phyloP scores from a whole-genome alignment of 2,329 filamentous ascomycete species.

The Sporothrix variecibatus region DNA sequence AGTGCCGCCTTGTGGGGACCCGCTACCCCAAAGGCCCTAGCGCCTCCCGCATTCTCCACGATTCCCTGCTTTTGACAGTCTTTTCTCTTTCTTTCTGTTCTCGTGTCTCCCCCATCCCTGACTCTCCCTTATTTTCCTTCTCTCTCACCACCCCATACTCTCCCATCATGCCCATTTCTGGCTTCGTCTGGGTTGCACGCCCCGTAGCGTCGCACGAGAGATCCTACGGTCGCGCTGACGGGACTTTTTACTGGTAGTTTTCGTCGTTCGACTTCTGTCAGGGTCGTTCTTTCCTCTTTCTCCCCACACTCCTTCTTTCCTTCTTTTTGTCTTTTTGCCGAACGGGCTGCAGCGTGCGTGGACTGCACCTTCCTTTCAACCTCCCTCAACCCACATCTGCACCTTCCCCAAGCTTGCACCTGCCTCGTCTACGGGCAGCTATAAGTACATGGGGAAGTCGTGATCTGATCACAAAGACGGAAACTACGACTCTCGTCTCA shows the following conservation, averaged over 20 bases:
- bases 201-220: neutral
- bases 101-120: neutral
- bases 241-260: neutral
- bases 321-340: neutral
- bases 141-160: neutral
- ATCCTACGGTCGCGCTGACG: neutral
- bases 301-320: neutral
- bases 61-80: neutral
- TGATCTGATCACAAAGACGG: slow-evolving; percentile 1
- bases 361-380: neutral
- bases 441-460: neutral
- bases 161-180: neutral
- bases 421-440: neutral
- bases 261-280: neutral
- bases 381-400: neutral
- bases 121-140: neutral
- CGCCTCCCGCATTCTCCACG: slow-evolving; percentile 18
- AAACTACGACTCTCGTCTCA: neutral
- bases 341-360: neutral
- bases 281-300: neutral
- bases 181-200: neutral
- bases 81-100: neutral
- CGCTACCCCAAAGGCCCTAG: slow-evolving; percentile 5
- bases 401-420: neutral
- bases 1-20: neutral